Percentiles rank a stretch among this genome's conserved stretches.
phyloP scores from a whole-genome alignment of 164 flowering plant genomes.

The Houttuynia cordata region DNA sequence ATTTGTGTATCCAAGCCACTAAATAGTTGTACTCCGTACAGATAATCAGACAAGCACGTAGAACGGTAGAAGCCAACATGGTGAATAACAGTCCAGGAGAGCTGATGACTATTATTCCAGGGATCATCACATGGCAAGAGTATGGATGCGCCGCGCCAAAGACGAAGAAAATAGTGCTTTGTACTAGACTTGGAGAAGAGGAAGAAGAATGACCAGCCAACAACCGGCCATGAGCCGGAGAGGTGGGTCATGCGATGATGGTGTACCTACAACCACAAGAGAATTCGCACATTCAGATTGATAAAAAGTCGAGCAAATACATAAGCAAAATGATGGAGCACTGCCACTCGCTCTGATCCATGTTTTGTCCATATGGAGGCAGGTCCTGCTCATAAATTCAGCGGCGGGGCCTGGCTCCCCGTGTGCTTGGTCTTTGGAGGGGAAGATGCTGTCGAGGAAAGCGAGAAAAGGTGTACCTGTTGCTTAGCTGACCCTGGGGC shows the following conservation, averaged over 20 bases:
- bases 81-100: no score
- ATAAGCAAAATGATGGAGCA: neutral
- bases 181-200: no score
- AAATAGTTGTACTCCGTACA: no score
- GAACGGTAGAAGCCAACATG: no score
- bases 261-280: no score
- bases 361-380: neutral
- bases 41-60: no score
- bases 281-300: neutral
- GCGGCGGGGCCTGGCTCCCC: neutral
- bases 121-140: neutral
- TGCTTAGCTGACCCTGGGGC: neutral
- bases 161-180: neutral
- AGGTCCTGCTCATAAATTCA: neutral
- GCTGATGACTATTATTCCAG: neutral
- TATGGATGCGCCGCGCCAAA: neutral
- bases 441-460: slow-evolving; percentile 4
- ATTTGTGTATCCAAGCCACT: no score
- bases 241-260: neutral
- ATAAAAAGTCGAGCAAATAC: neutral
- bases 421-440: neutral
- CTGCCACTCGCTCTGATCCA: neutral
- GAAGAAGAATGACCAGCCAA: neutral
- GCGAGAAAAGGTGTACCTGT: neutral
- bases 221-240: no score